Evolutionary conservation across 2,329 filamentous ascomycete species (phyloP).

Genomic region (Fusarium luffae): DNA sequence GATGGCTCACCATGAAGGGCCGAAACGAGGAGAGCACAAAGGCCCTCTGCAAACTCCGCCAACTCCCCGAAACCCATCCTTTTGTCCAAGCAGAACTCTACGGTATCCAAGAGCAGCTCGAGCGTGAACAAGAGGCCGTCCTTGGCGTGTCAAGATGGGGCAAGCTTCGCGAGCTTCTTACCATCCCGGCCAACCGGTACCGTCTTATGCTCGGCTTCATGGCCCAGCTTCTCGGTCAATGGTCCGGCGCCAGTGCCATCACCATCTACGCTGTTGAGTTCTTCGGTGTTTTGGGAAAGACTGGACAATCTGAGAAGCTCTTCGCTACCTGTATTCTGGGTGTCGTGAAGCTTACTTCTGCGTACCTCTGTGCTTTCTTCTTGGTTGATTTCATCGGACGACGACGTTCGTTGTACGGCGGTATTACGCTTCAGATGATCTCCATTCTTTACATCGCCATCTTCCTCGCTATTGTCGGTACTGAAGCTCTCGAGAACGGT

Average conservation of each 20-base stretch:
- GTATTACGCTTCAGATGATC: slow-evolving; percentile 12
- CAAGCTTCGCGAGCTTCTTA: slow-evolving; percentile 15
- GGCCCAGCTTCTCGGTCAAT: slow-evolving; percentile 19
- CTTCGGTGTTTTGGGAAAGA: slow-evolving; percentile 18
- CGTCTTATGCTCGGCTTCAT: slow-evolving; percentile 24
- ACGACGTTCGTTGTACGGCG: slow-evolving; percentile 5
- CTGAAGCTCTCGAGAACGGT: slow-evolving; percentile 2
- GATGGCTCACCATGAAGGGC: slow-evolving; percentile 27
- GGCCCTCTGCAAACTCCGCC: slow-evolving; percentile 13
- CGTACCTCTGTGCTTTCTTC: slow-evolving; percentile 25
- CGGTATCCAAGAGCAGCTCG: slow-evolving; percentile 12
- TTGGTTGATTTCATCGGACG: slow-evolving; percentile 20
- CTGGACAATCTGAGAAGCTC: slow-evolving; percentile 23
- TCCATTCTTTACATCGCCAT: slow-evolving; percentile 20
- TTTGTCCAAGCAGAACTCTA: slow-evolving; percentile 16
- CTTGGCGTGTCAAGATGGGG: slow-evolving; percentile 25
- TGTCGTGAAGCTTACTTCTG: slow-evolving; percentile 14
- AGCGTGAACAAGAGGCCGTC: slow-evolving; percentile 18
- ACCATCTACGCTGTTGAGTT: slow-evolving; percentile 21
- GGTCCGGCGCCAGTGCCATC: slow-evolving; percentile 19
- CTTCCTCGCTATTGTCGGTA: slow-evolving; percentile 11
- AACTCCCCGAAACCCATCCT: slow-evolving; percentile 15
- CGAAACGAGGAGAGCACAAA: slow-evolving; percentile 7
- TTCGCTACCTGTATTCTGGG: slow-evolving; percentile 23
- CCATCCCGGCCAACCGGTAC: slow-evolving; percentile 21